Base-by-base conservation (phyloP, 139 green algal species). In the Chlorella ohadii region DNA sequence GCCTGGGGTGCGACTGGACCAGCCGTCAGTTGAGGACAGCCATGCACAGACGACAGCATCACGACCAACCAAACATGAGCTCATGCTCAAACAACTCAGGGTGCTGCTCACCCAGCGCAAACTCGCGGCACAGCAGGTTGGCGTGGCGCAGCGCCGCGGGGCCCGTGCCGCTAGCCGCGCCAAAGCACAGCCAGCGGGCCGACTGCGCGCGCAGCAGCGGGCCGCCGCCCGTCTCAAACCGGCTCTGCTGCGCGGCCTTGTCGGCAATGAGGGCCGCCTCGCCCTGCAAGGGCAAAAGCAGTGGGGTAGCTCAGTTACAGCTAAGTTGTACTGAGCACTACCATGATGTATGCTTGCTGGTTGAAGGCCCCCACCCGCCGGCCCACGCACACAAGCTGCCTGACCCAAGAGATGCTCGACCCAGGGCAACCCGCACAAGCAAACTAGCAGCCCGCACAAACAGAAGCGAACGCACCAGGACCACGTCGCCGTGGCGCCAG, bases 151-250 rank as follows among this genome's bases (percentile, higher is more conserved):
- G 55, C 36, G 63, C 85, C 27, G 51, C 73, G 25, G 41, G 33
- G 16, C 16, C 51, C 22, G 63, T 79, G 76, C 4, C 44, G 27
- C 28, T 28, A 22, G 33, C 63, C 4, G 31, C n/a, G 1, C n/a
- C 71, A 61, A 91, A 89, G 81, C 27, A 82, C 36, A 91, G 87
- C 88, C 88, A 91, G 68, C 81, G 81, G 27, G 85, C 56, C 17
- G 75, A 70, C 36, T 74, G 74, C 1, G 88, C 88, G 36, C 88
- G 84, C 31, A 59, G 38, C 33, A 82, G 47, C 22, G 88, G 88
- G n/a, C 88, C 88, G 64, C 86, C 86, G 22, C 39, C 44, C 36
- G 67, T 23, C 34, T 72, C 73, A 11, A 59, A 61, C 72, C 73
- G 72, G 63, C 79, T 86, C 28, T 38, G 51, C 51, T 63, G 41